These are phyloP conservation scores for Pseudonectria buxi DNA, from an alignment of 2,329 filamentous ascomycete genomes.

Conservation along the genomic window DNA sequence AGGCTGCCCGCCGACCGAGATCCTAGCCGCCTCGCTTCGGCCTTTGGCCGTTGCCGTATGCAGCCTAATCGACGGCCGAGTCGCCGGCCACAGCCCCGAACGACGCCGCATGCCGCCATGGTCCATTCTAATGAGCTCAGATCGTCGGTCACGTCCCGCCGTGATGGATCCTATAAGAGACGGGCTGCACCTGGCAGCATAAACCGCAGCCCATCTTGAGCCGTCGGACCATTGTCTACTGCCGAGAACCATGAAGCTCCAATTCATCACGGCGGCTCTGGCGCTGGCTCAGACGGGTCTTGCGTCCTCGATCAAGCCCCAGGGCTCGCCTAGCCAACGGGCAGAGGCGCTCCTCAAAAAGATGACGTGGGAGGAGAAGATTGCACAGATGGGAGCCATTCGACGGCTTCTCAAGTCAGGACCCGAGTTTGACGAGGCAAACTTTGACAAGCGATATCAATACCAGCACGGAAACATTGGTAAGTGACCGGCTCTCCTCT, in stretches of 20 bases:
- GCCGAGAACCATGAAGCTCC: conserved; percentile 9
- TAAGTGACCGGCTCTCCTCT: not conserved
- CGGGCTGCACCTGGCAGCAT: too few relatives aligned
- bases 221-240: too few relatives aligned
- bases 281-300: conserved; percentile 1
- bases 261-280: conserved; percentile 5
- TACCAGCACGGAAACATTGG: conserved; percentile 14
- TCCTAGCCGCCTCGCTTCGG: too few relatives aligned
- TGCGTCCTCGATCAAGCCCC: conserved; percentile 2
- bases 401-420: conserved; percentile 9
- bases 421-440: conserved; percentile 8
- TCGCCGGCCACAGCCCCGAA: conserved; percentile 3
- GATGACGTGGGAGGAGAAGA: conserved; percentile 16
- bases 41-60: too few relatives aligned
- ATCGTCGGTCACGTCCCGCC: not conserved
- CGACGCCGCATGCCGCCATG: conserved; percentile 6
- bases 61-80: conserved; percentile 11
- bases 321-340: conserved; percentile 6
- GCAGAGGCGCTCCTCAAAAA: conserved; percentile 10
- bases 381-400: conserved; percentile 15
- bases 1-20: too few relatives aligned
- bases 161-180: not conserved
- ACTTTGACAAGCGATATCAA: conserved; percentile 10
- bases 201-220: too few relatives aligned
- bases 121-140: conserved; percentile 8